Conservation (phyloP, 106 monocot genomes). For the Gastrodia elata region DNA sequence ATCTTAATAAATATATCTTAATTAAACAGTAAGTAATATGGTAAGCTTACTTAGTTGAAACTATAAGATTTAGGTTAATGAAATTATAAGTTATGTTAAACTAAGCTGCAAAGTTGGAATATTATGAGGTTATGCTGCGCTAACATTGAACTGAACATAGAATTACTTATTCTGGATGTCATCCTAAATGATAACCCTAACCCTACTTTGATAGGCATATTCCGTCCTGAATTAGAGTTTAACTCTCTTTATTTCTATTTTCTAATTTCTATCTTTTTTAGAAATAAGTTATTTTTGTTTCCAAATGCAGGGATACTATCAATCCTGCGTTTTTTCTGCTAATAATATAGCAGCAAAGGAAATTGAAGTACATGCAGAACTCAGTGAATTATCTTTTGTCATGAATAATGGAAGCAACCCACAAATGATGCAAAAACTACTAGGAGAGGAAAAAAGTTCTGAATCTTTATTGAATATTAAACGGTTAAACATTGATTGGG, state of each 20-base stretch:
- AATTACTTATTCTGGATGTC: no score
- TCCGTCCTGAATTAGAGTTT: no score
- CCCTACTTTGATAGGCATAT: no score
- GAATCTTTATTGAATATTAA: slow-evolving; percentile 62
- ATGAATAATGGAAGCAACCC: slow-evolving; percentile 67
- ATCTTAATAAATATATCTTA: no score
- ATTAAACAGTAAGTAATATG: no score
- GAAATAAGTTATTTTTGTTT: background rate
- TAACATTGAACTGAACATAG: no score
- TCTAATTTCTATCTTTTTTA: background rate
- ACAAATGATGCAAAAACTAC: slow-evolving; percentile 51
- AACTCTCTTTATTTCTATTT: background rate
- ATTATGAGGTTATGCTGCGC: no score
- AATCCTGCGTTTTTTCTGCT: slow-evolving; percentile 81
- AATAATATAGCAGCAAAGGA: slow-evolving; percentile 78
- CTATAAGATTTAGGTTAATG: no score
- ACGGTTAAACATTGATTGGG: slow-evolving; percentile 63
- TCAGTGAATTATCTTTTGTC: slow-evolving; percentile 64
- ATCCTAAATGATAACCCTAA: no score
- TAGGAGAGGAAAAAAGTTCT: slow-evolving; percentile 58
- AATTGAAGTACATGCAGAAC: slow-evolving; percentile 67
- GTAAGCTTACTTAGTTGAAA: no score
- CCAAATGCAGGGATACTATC: slow-evolving; percentile 52
- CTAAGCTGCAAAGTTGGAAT: no score
- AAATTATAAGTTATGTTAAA: no score